Conservation (phyloP, 768 basidiomycete genomes). For the Lactarius hengduanensis region DNA sequence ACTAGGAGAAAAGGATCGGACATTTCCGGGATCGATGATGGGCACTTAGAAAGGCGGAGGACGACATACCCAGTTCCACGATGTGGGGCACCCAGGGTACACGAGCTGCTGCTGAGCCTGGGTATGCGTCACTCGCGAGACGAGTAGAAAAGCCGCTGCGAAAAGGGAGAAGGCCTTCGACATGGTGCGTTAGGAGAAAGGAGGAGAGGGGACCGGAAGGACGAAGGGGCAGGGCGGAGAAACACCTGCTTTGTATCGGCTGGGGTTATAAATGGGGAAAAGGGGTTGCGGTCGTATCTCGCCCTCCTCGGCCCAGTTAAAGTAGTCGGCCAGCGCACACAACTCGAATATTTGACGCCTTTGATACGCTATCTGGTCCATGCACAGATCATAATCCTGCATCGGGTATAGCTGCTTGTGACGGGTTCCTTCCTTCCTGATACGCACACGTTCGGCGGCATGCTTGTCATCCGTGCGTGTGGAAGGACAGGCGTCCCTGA, state of each 20-base stretch:
- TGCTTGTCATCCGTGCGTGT: not conserved
- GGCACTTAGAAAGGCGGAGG: not conserved
- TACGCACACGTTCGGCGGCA: not conserved
- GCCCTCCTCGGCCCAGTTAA: not conserved
- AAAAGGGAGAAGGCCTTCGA: not conserved
- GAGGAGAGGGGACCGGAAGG: not conserved
- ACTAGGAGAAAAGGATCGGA: not conserved
- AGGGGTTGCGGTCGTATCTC: not conserved
- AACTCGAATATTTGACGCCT: not conserved
- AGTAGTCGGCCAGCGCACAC: not conserved
- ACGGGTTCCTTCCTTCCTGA: not conserved
- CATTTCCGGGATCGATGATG: not conserved
- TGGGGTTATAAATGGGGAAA: not conserved
- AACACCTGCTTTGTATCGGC: not conserved
- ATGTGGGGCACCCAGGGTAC: not conserved
- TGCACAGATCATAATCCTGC: not conserved
- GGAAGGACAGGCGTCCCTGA: not conserved
- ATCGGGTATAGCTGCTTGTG: not conserved
- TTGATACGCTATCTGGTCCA: not conserved
- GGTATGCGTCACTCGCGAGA: not conserved
- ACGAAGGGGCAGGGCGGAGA: not conserved
- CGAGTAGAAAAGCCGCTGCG: not conserved
- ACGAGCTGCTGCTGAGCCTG: not conserved
- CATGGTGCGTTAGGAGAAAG: slow-evolving; percentile 3
- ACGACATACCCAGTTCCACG: slow-evolving; percentile 17